Evolutionary conservation across 257 asterid species (phyloP).

Genomic region (Mitragyna speciosa): DNA sequence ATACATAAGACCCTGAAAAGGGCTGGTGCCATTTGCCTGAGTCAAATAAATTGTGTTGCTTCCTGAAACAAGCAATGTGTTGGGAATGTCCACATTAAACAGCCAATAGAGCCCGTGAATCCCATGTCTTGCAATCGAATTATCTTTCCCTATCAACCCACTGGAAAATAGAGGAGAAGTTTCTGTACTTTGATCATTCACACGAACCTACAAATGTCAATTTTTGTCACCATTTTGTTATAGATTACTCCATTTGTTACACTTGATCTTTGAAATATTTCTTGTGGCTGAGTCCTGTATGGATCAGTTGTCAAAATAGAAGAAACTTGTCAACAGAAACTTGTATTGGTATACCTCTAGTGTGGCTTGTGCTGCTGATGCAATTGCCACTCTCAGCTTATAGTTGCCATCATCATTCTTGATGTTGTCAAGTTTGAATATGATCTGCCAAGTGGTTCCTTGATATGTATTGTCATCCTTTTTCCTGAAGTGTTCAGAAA

Average conservation of each 20-base stretch:
- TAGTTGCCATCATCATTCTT: constrained; percentile 44
- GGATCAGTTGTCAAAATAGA: too few species aligned
- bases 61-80: constrained; percentile 10
- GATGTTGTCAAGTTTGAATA: constrained; percentile 44
- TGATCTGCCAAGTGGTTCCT: constrained; percentile 76
- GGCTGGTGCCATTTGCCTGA: constrained; percentile 17
- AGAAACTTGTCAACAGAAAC: too few species aligned
- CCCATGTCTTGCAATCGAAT: constrained; percentile 77
- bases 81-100: constrained; percentile 42
- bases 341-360: too few species aligned
- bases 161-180: constrained; percentile 57
- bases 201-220: not conserved
- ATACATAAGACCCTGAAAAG: constrained; percentile 27
- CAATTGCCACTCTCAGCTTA: constrained; percentile 59
- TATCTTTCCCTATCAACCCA: constrained; percentile 58
- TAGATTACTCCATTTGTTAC: too few species aligned
- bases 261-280: too few species aligned
- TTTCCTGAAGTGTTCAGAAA: constrained; percentile 33
- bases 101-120: constrained; percentile 73
- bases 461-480: constrained; percentile 46
- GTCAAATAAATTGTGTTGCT: constrained; percentile 19
- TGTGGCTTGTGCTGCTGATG: constrained; percentile 41
- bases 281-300: too few species aligned
- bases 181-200: constrained; percentile 7
- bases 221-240: not conserved